These are phyloP conservation scores for Coprinopsis strossmayeri DNA, from an alignment of 768 basidiomycete species.

Conservation along the genomic window DNA sequence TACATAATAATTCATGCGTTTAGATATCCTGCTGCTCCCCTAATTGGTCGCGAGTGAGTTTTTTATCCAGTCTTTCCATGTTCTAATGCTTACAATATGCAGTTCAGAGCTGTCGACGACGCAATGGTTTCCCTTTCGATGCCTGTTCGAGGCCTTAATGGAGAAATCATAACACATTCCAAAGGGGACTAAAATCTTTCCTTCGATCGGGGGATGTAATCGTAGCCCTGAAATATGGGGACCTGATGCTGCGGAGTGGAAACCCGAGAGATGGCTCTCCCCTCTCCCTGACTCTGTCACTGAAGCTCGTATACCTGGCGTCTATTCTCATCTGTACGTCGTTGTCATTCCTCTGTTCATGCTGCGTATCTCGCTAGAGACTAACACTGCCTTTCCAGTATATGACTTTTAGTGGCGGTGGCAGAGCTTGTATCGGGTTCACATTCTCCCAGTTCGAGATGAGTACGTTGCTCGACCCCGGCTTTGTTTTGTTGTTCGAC, in stretches of 20 bases:
- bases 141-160: slow-evolving; percentile 19
- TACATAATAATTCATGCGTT: neutral
- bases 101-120: slow-evolving; percentile 17
- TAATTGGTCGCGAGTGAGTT: slow-evolving; percentile 16
- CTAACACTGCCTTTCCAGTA: neutral
- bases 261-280: slow-evolving; percentile 42
- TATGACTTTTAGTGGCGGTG: slow-evolving; percentile 6
- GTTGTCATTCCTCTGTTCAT: neutral
- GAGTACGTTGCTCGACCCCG: no score
- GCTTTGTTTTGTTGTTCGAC: neutral
- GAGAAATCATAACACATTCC: slow-evolving; percentile 23
- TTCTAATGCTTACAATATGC: neutral
- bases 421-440: slow-evolving; percentile 9
- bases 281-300: slow-evolving; percentile 19
- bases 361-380: neutral
- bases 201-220: slow-evolving; percentile 30
- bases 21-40: slow-evolving; percentile 20
- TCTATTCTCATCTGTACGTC: slow-evolving; percentile 36
- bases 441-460: slow-evolving; percentile 8
- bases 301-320: slow-evolving; percentile 33
- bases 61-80: neutral
- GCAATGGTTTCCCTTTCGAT: slow-evolving; percentile 18
- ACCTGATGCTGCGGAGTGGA: slow-evolving; percentile 39
- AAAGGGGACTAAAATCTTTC: slow-evolving; percentile 25
- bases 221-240: slow-evolving; percentile 38